A percentile compares a stretch with the other conserved stretches of the same genome.
Conservation (phyloP, 2,329 filamentous ascomycete species). For the Akanthomyces lecanii region DNA sequence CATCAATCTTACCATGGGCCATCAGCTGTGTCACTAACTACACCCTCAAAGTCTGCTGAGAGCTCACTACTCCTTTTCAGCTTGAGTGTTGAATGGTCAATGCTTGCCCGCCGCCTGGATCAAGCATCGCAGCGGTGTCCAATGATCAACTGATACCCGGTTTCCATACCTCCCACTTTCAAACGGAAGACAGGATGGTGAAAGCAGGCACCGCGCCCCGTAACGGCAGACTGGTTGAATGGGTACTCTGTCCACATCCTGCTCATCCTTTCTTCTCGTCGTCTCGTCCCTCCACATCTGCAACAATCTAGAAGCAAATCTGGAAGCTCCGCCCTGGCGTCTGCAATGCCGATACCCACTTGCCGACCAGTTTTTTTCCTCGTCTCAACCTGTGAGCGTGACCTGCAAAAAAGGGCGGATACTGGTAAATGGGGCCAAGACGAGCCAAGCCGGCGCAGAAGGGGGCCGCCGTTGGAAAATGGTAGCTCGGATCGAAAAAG, state of each 20-base stretch:
- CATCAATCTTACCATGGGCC: not conserved
- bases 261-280: constrained; percentile 4
- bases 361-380: not conserved
- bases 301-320: constrained; percentile 17
- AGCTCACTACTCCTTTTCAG: no score
- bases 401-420: not conserved
- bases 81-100: no score
- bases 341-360: constrained; percentile 5
- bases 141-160: not conserved
- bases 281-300: constrained; percentile 13
- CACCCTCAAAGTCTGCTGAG: no score
- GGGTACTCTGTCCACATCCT: not conserved
- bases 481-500: not conserved
- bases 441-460: not conserved
- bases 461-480: not conserved
- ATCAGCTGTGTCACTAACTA: not conserved
- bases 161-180: not conserved
- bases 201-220: not conserved
- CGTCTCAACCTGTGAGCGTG: not conserved
- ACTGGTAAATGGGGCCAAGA: not conserved
- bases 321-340: constrained; percentile 10
- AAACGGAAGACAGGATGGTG: not conserved
- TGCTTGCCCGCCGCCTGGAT: not conserved
- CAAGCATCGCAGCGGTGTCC: not conserved
- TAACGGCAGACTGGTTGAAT: not conserved